Conservation (phyloP, 768 basidiomycete genomes). For the Mycena vitilis region DNA sequence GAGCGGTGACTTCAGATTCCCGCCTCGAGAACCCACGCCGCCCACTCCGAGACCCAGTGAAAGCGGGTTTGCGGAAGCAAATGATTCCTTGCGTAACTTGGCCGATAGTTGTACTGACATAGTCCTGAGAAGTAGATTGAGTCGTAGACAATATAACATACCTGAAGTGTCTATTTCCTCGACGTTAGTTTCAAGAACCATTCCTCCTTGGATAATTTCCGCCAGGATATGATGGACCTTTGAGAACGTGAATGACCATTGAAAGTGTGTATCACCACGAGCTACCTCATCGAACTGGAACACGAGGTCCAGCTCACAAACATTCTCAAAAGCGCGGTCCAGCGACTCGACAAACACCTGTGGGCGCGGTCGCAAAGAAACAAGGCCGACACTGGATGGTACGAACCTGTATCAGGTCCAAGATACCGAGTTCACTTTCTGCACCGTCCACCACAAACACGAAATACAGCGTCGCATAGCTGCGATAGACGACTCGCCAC, state of each 20-base stretch:
- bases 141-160: conserved; percentile 46
- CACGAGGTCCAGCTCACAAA: conserved; percentile 97
- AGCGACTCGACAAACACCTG: conserved; percentile 98
- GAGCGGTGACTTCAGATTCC: conserved; percentile 75
- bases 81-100: conserved; percentile 82
- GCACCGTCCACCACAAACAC: conserved; percentile 97
- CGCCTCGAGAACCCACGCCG: conserved; percentile 70
- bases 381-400: neutral
- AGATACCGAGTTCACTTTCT: conserved; percentile 95
- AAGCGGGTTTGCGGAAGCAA: conserved; percentile 84
- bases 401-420: conserved; percentile 95
- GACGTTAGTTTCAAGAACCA: conserved; percentile 95
- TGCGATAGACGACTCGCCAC: conserved; percentile 92
- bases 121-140: conserved; percentile 11
- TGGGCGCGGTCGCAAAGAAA: conserved; percentile 42
- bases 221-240: conserved; percentile 94
- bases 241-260: conserved; percentile 5
- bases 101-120: conserved; percentile 73
- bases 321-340: conserved; percentile 96
- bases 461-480: conserved; percentile 96
- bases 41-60: conserved; percentile 71
- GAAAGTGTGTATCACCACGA: neutral
- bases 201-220: conserved; percentile 97
- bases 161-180: conserved; percentile 83
- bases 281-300: conserved; percentile 97